Percentiles rank a stretch among this genome's conserved stretches.
phyloP scores from a whole-genome alignment of 768 basidiomycete species.

The Amanita pallidorosea region DNA sequence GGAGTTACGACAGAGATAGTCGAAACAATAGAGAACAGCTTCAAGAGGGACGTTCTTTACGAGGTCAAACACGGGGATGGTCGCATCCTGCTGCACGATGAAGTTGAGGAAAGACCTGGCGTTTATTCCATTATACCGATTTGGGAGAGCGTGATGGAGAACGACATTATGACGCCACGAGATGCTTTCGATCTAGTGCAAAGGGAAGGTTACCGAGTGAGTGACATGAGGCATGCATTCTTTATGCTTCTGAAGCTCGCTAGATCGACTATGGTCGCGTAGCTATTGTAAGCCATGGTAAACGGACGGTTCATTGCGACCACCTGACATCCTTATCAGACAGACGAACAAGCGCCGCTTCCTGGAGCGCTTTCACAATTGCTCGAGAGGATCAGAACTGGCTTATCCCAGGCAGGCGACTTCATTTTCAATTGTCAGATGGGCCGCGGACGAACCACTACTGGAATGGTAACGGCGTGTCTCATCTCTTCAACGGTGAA shows the following conservation, averaged over 20 bases:
- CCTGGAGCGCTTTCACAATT: constrained; percentile 79
- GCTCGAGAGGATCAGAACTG: constrained; percentile 57
- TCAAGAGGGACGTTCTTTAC: constrained; percentile 80
- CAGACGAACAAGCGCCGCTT: constrained; percentile 93
- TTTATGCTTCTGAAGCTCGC: not conserved
- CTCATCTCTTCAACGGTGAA: constrained; percentile 68
- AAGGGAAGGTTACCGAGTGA: constrained; percentile 67
- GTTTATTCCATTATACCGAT: constrained; percentile 86
- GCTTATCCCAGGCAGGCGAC: constrained; percentile 52
- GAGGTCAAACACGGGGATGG: constrained; percentile 69
- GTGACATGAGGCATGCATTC: constrained; percentile 8
- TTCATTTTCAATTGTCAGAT: constrained; percentile 97
- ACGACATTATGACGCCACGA: constrained; percentile 80
- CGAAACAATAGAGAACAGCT: constrained; percentile 79
- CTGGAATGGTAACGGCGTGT: constrained; percentile 89
- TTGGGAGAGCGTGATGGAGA: constrained; percentile 80
- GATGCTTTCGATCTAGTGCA: constrained; percentile 71
- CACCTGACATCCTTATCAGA: constrained; percentile 34
- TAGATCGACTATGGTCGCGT: constrained; percentile 84
- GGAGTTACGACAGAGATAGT: constrained; percentile 87
- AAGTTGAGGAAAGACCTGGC: constrained; percentile 88
- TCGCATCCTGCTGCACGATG: constrained; percentile 86
- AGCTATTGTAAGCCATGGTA: constrained; percentile 60
- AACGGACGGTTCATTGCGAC: not conserved
- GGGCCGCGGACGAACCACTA: constrained; percentile 87